Base-by-base conservation (phyloP, 495 filamentous ascomycete genomes). In the Barbatosphaeria neglecta region DNA sequence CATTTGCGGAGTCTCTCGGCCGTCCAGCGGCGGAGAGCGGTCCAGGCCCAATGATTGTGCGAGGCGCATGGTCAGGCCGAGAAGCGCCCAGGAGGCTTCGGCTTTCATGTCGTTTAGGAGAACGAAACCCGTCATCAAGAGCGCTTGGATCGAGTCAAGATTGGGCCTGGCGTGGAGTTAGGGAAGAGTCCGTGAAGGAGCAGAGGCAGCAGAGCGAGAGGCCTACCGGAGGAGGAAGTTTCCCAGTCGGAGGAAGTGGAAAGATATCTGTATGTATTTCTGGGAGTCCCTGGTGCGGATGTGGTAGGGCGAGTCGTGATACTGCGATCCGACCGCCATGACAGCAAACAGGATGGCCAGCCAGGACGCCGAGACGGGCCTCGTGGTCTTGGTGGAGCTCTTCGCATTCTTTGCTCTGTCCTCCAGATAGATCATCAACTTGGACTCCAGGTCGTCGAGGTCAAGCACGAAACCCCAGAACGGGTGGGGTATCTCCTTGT, bases 391-490 rank as follows among this genome's bases (percentile, higher is more conserved):
- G 44, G 63, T 68, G 0, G 62, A 57, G 54, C 74, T 54, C 56
- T 72, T 56, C 58, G 70, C 65, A 58, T 67, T 72, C 48, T 71
- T 72, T 28, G 73, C 74, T 43, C 86, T 71, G 47, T 82, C 77
- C 46, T 80, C 75, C 15, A 90, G 69, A 51, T 90, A 82, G 11
- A 70, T 69, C 54, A 78, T 74, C 25, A 87, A 65, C 42, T 80
- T 76, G 3, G 70, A 69, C 57, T 87, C 83, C 16, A 90, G 68
- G 23, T 71, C 67, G 33, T 78, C 72, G 22, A 85, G 68, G 55
- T 90, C 82, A 25, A 81, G 73, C 27, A 93, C 73, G 15, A 86
- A 85, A 4, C 85, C 83, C 73, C 86, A 93, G 50, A 90, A 78
- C 9, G 86, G 81, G 31, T 84, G 78, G 5, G 84, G 78, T 11